phyloP scores from a whole-genome alignment of 257 asterid genomes.

The Lavandula angustifolia region DNA sequence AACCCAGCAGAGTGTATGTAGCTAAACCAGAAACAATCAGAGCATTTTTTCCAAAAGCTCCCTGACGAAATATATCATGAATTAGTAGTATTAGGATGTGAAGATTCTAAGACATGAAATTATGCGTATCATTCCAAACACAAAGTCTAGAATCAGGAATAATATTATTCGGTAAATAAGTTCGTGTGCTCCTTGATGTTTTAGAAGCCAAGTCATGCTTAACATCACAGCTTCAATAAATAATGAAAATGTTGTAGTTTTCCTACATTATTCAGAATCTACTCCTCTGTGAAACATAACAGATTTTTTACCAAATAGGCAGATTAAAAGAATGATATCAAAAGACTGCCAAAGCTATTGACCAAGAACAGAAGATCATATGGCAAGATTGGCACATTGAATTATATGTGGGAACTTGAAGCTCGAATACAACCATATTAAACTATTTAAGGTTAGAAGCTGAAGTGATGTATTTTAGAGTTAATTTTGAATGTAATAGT shows the following conservation, averaged over 20 bases:
- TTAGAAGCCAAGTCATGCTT: background rate
- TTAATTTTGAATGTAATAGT: background rate
- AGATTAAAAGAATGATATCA: background rate
- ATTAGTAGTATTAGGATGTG: background rate
- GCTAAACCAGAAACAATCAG: slow-evolving; percentile 66
- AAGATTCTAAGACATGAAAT: background rate
- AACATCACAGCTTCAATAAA: background rate
- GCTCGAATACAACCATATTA: background rate
- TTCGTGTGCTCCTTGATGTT: background rate
- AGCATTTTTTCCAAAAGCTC: slow-evolving; percentile 72
- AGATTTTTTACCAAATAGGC: background rate
- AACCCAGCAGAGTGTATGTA: slow-evolving; percentile 63
- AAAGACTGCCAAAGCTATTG: background rate
- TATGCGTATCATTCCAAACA: background rate
- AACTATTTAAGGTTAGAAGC: slow-evolving; percentile 17
- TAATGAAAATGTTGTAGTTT: background rate
- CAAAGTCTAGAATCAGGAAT: background rate
- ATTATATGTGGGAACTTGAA: background rate
- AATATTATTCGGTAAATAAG: slow-evolving; percentile 4
- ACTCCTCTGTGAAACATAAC: background rate
- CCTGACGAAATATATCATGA: slow-evolving; percentile 42
- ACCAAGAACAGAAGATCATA: background rate
- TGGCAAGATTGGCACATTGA: background rate
- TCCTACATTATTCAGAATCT: background rate
- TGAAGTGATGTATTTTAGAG: background rate